Evolutionary conservation across 163 green algal genomes (phyloP), one percentile per base, ranked within the genome.

Genomic region (Scenedesmus sp.): DNA sequence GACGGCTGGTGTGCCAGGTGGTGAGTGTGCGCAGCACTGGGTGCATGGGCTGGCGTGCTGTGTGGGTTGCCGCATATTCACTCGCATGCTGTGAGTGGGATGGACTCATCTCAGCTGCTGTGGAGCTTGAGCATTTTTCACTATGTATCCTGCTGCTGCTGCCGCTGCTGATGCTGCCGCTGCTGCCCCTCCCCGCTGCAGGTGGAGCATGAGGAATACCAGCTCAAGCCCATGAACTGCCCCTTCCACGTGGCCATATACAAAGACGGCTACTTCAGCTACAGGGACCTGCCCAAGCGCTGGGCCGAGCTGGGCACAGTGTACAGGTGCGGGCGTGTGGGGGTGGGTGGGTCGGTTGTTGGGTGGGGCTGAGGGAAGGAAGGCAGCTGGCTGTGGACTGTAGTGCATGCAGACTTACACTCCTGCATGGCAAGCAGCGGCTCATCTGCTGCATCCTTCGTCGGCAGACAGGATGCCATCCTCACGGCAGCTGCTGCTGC

Each of bases 171-270:
- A 26, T 77, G 60, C 26, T 46, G 4, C 54, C 52, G 0, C 10
- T 84, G 52, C 56, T 64, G 9, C 59, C 59, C 59, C 59, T 10
- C 12, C 23, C 5, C 23, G 23, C 18, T 99, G 91, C 81, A 97
- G 81, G 94, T 96, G n/a, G 98, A 99, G 94, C 94, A 98, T 10
- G 97, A 99, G 92, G 90, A 94, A 87, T 99, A 99, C 95, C 98
- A 99, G 95, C 95, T 99, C 10, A 97, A 97, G 85, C 98, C 98
- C 77, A 99, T 99, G 97, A 99, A 99, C 96, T 99, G 98, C 95
- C 98, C 98, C 56, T 99, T 99, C 95, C 98, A 99, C 95, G 96
- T 99, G 77, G 91, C 93, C 13, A 93, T 99, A 34, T 99, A 99
- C 96, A 98, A 99, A 92, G 93, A 98, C 18, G 93, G 87, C 26